These are phyloP conservation scores for Hymenoscyphus albidus DNA, from an alignment of 2,329 filamentous ascomycete species.

Conservation along the genomic window DNA sequence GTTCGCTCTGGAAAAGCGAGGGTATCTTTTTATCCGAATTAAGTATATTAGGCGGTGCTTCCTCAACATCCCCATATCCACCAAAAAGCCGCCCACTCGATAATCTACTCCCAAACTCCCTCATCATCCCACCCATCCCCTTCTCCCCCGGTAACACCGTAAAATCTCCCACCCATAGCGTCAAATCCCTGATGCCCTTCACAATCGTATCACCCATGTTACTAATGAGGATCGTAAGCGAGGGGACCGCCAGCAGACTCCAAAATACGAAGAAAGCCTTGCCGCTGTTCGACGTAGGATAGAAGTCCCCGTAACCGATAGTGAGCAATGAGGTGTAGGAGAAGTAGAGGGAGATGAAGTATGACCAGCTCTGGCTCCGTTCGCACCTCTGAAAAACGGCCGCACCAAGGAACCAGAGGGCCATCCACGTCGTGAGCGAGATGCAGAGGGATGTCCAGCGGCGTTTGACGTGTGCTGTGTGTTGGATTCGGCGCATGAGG, in stretches of 20 bases:
- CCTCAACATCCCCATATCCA: constrained; percentile 36
- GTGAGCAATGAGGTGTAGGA: constrained; percentile 79
- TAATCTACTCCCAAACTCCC: constrained; percentile 41
- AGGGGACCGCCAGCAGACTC: constrained; percentile 80
- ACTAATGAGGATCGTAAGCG: constrained; percentile 81
- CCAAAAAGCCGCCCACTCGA: constrained; percentile 44
- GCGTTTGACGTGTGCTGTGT: constrained; percentile 58
- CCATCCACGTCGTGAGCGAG: constrained; percentile 63
- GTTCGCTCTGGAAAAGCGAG: constrained; percentile 22
- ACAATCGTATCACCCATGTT: constrained; percentile 84
- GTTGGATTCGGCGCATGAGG: constrained; percentile 78
- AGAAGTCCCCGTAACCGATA: constrained; percentile 80
- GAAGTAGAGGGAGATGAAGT: constrained; percentile 83
- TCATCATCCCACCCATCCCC: constrained; percentile 45
- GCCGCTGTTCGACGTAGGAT: constrained; percentile 72
- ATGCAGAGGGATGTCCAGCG: constrained; percentile 70
- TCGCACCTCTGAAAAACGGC: constrained; percentile 62
- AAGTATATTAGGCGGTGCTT: constrained; percentile 42
- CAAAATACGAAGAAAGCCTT: constrained; percentile 91
- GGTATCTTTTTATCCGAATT: constrained; percentile 31
- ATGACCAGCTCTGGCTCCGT: constrained; percentile 56
- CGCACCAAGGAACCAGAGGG: constrained; percentile 79
- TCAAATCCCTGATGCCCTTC: constrained; percentile 52
- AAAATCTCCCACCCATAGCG: constrained; percentile 53
- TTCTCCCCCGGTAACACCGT: constrained; percentile 58